Percentiles rank a stretch among this genome's conserved stretches.
These are phyloP conservation scores for Myxozyma geophila DNA, from an alignment of 805 yeast species.

Conservation along the genomic window DNA sequence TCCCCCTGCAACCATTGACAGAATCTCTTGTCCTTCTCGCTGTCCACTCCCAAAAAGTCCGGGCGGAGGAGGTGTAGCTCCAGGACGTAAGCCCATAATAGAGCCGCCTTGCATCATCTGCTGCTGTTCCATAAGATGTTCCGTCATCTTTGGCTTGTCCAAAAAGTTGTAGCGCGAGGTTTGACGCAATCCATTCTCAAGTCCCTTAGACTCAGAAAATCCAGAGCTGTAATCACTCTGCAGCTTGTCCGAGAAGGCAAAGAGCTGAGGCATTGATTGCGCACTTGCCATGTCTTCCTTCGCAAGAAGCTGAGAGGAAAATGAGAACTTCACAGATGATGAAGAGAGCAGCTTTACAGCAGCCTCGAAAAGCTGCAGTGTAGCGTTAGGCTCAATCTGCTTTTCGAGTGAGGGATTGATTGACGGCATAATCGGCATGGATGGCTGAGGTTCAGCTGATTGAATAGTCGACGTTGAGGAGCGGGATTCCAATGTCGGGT, in stretches of 20 bases:
- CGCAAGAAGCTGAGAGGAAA: slow-evolving; percentile 38
- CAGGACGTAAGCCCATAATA: slow-evolving; percentile 12
- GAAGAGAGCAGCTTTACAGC: slow-evolving; percentile 37
- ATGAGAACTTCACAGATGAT: slow-evolving; percentile 39
- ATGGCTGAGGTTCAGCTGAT: background rate
- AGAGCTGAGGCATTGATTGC: slow-evolving; percentile 40
- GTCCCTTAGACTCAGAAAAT: background rate
- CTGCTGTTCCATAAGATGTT: slow-evolving; percentile 39
- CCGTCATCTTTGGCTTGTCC: slow-evolving; percentile 21
- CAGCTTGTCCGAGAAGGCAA: slow-evolving; percentile 39
- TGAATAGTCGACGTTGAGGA: background rate
- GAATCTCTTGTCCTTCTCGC: slow-evolving; percentile 26
- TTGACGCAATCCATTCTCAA: slow-evolving; percentile 16
- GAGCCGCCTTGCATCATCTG: slow-evolving; percentile 42
- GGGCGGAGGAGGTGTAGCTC: slow-evolving; percentile 70
- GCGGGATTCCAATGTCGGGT: background rate
- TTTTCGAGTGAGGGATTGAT: slow-evolving; percentile 11
- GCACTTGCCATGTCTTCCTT: slow-evolving; percentile 39
- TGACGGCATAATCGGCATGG: background rate
- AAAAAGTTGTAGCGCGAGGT: slow-evolving; percentile 23
- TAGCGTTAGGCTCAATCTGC: slow-evolving; percentile 12
- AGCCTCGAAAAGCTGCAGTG: slow-evolving; percentile 30
- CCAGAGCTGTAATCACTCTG: slow-evolving; percentile 3
- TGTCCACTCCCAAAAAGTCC: slow-evolving; percentile 55
- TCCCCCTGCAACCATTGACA: slow-evolving; percentile 27